phyloP scores from a whole-genome alignment of 768 basidiomycete species.

The Phallus indusiatus region DNA sequence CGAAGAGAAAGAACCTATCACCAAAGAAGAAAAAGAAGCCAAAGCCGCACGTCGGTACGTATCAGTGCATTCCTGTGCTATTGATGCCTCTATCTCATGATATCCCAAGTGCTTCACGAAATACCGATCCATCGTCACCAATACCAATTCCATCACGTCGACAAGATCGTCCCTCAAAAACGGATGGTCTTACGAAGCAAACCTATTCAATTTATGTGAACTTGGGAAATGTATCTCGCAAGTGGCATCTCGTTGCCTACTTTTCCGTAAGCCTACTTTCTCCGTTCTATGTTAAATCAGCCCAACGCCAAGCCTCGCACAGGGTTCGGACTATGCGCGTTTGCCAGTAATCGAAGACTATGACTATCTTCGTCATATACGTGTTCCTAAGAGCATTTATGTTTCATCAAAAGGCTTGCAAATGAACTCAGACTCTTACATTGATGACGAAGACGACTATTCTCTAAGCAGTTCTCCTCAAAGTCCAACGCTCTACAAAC shows the following conservation, averaged over 20 bases:
- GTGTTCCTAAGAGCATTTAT: constrained; percentile 64
- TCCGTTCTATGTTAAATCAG: neutral
- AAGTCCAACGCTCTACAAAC: constrained; percentile 7
- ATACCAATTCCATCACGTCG: constrained; percentile 46
- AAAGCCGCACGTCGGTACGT: constrained; percentile 69
- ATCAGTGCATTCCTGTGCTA: constrained; percentile 13
- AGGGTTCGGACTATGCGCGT: constrained; percentile 61
- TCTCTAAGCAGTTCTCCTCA: constrained; percentile 7
- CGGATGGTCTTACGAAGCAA: constrained; percentile 77
- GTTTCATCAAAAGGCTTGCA: constrained; percentile 50
- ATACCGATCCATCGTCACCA: constrained; percentile 50
- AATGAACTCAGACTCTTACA: constrained; percentile 29
- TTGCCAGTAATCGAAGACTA: constrained; percentile 70
- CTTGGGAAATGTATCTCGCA: constrained; percentile 46
- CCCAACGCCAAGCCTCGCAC: neutral
- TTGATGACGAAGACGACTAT: constrained; percentile 15
- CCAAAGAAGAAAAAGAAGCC: constrained; percentile 67
- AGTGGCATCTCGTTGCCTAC: constrained; percentile 83
- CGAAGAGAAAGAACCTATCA: constrained; percentile 75
- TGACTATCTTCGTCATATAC: constrained; percentile 58
- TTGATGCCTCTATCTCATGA: neutral
- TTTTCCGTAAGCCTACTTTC: constrained; percentile 46
- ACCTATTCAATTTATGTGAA: constrained; percentile 73
- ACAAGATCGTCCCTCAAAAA: constrained; percentile 70
- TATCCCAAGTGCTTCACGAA: constrained; percentile 39